Evolutionary conservation across 176 grass and related monocot species (phyloP), one percentile per base, ranked within the genome.

Genomic region (Carex cristatella): DNA sequence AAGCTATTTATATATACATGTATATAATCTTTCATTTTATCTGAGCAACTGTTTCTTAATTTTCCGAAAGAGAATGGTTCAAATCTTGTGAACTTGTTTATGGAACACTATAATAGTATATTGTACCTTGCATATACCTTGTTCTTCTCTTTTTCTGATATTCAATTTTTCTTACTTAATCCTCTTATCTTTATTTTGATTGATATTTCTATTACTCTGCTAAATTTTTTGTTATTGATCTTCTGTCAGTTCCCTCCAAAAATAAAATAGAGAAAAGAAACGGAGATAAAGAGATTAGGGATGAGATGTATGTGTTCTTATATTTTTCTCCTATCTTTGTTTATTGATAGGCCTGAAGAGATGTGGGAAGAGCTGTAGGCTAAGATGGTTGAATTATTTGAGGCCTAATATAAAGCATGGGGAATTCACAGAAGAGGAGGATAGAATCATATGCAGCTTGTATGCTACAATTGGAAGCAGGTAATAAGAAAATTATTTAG

Each of bases 401-500:
- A 98, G 95, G 76, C 95, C 95, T 42, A 93, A 98, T 27, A 91
- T 98, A 61, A 98, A 93, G 69, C 95, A 98, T 81, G 95, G 95
- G 2, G 92, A 94, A 77, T 98, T 98, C 88, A 90, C 95, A 9
- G 91, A 93, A 69, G 86, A 91, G 1, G 95, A 98, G 82, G 95
- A 98, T 59, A 93, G 89, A 61, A 65, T 91, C 72, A 98, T 98
- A 44, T 98, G 92, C 85, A 86, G 62, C 86, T 90, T 98, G 84
- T 93, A 87, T 87, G 89, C 84, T 9, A 89, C 82, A 62, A 94
- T 98, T 70, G 95, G 95, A 86, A 98, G 95, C 95, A 98, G 95
- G 95, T 98, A 86, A 89, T 54, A 72, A 12, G 56, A 8, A 48
- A 4, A 59, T 13, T 61, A 37, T 54, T 3, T 81, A 18, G 27